Evolutionary conservation across 2,329 filamentous ascomycete species (phyloP).

Genomic region (Aureobasidium namibiae): DNA sequence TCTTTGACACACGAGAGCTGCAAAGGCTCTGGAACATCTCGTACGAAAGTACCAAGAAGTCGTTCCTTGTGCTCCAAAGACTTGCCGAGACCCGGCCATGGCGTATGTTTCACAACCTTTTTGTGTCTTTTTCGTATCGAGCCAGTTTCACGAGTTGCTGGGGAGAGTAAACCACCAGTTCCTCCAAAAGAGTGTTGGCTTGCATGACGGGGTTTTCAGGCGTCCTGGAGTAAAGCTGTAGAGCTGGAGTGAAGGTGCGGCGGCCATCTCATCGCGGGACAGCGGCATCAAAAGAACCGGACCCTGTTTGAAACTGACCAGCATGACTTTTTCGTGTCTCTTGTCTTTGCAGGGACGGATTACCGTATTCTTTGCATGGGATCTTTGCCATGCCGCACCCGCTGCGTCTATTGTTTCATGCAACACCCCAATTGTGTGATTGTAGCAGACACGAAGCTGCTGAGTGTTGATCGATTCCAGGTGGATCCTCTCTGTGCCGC

Average conservation of each 20-base stretch:
- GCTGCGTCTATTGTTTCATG: not conserved
- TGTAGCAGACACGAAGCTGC: not conserved
- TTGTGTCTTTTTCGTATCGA: not conserved
- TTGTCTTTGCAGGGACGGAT: no score
- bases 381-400: not conserved
- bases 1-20: not conserved
- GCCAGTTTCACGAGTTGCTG: constrained; percentile 1
- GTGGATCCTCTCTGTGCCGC: not conserved
- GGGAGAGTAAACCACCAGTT: not conserved
- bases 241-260: not conserved
- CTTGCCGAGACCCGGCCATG: not conserved
- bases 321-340: not conserved
- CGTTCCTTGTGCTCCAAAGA: not conserved
- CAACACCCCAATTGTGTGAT: no score
- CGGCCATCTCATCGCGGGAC: not conserved
- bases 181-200: not conserved
- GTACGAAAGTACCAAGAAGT: not conserved
- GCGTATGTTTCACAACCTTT: not conserved
- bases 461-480: not conserved
- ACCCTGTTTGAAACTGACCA: not conserved
- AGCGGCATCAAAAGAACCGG: not conserved
- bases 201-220: not conserved
- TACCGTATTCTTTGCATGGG: not conserved
- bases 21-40: not conserved
- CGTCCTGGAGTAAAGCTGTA: not conserved